Conservation (phyloP, 192 early-diverging fungal genomes). For the Spizellomyces sp. region DNA sequence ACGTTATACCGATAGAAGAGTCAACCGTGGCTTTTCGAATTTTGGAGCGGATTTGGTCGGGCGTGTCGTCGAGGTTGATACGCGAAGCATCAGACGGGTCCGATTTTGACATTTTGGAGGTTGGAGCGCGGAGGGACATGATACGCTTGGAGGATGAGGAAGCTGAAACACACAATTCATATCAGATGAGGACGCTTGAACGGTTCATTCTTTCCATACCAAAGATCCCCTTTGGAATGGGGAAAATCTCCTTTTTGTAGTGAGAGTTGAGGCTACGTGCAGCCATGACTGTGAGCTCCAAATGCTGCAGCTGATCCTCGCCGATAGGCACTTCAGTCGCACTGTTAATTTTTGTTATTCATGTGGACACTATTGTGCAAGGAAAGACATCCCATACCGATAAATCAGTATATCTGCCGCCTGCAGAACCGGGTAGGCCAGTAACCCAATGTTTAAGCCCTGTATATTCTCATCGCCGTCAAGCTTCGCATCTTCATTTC, state of each 20-base stretch:
- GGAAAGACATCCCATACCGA: constrained; percentile 43
- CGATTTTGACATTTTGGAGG: constrained; percentile 87
- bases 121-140: constrained; percentile 82
- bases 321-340: constrained; percentile 89
- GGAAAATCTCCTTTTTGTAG: constrained; percentile 64
- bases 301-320: constrained; percentile 90
- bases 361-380: not conserved
- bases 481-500: not conserved
- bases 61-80: constrained; percentile 76
- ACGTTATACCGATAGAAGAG: constrained; percentile 64
- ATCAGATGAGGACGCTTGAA: not conserved
- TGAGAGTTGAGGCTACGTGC: constrained; percentile 75
- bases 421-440: constrained; percentile 90
- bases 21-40: constrained; percentile 77
- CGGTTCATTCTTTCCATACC: constrained; percentile 42
- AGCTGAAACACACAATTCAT: constrained; percentile 16
- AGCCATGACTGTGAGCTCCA: constrained; percentile 85
- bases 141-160: constrained; percentile 65
- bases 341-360: constrained; percentile 4
- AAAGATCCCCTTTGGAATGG: constrained; percentile 65
- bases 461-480: constrained; percentile 45
- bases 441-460: constrained; percentile 72
- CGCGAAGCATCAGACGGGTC: constrained; percentile 70
- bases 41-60: constrained; percentile 64
- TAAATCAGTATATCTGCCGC: constrained; percentile 92